Evolutionary conservation across 2,329 filamentous ascomycete species (phyloP).

Genomic region (Colletotrichum australisinense): DNA sequence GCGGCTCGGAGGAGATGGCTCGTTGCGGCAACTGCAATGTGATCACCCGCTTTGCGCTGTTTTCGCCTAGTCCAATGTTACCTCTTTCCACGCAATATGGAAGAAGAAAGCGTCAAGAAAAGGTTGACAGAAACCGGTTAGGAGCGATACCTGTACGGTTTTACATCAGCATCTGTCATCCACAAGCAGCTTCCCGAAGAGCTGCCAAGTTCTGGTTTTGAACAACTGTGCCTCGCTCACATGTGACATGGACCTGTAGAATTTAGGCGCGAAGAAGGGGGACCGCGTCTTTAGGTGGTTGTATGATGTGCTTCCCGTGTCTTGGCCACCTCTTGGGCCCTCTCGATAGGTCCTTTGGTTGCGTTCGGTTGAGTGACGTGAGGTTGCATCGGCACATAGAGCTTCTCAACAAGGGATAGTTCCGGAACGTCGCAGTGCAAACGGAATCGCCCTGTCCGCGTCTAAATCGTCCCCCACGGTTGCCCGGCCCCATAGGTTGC

Average conservation of each 20-base stretch:
- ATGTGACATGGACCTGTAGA: conserved; percentile 1
- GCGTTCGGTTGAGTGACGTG: conserved; percentile 17
- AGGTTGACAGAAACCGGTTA: neutral
- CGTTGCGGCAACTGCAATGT: conserved; percentile 23
- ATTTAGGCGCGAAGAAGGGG: conserved; percentile 21
- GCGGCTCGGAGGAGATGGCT: conserved; percentile 28
- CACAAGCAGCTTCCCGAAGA: neutral
- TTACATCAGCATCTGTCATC: conserved; percentile 36
- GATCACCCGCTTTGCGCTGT: neutral
- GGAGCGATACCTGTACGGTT: neutral
- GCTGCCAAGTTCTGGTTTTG: neutral
- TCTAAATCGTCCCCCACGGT: conserved; percentile 15
- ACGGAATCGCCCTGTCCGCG: conserved; percentile 33
- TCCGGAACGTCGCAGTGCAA: conserved; percentile 1
- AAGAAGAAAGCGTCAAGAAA: neutral
- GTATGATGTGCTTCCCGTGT: conserved; percentile 15
- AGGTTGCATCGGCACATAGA: conserved; percentile 23
- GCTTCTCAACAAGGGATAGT: conserved; percentile 2
- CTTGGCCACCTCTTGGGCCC: neutral
- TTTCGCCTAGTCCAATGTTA: neutral
- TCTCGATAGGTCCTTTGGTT: neutral
- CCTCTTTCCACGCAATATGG: neutral
- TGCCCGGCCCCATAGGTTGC: conserved; percentile 7
- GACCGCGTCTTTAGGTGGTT: neutral
- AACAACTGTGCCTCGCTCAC: neutral